phyloP scores from a whole-genome alignment of 2,329 filamentous ascomycete genomes.

The Tolypocladium endophyticum region DNA sequence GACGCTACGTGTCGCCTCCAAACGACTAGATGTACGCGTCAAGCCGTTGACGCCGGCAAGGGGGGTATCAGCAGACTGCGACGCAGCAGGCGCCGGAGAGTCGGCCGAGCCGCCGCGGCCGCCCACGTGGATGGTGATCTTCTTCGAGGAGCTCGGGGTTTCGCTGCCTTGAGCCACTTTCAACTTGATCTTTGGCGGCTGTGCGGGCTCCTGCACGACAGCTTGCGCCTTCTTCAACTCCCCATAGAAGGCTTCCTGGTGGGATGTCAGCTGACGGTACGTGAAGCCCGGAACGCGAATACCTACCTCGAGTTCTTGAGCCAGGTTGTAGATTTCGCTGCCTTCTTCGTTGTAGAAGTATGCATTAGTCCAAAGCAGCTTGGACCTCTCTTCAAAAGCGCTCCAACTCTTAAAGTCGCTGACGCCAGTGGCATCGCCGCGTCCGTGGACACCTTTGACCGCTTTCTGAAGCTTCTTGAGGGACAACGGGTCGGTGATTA shows the following conservation, averaged over 20 bases:
- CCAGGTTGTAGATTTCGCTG: slow-evolving; percentile 70
- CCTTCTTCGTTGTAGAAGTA: slow-evolving; percentile 86
- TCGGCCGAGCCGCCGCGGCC: slow-evolving; percentile 43
- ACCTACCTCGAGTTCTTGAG: slow-evolving; percentile 66
- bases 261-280: slow-evolving; percentile 5
- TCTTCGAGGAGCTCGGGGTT: slow-evolving; percentile 39
- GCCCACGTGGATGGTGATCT: slow-evolving; percentile 63
- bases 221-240: slow-evolving; percentile 63
- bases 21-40: slow-evolving; percentile 7
- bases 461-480: slow-evolving; percentile 68
- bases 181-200: slow-evolving; percentile 71
- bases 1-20: slow-evolving; percentile 30
- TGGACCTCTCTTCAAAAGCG: slow-evolving; percentile 68
- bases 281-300: not conserved
- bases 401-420: slow-evolving; percentile 74
- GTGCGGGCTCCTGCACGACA: slow-evolving; percentile 59
- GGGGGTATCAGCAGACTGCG: slow-evolving; percentile 10
- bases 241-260: slow-evolving; percentile 57
- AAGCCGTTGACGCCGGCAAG: slow-evolving; percentile 15
- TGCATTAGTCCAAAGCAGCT: slow-evolving; percentile 78
- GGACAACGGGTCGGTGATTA: slow-evolving; percentile 73
- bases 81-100: slow-evolving; percentile 36
- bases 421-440: slow-evolving; percentile 50
- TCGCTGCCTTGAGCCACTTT: slow-evolving; percentile 48
- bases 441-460: slow-evolving; percentile 61